Evolutionary conservation across 2,329 filamentous ascomycete genomes (phyloP).

Genomic region (Colletotrichum sp.): DNA sequence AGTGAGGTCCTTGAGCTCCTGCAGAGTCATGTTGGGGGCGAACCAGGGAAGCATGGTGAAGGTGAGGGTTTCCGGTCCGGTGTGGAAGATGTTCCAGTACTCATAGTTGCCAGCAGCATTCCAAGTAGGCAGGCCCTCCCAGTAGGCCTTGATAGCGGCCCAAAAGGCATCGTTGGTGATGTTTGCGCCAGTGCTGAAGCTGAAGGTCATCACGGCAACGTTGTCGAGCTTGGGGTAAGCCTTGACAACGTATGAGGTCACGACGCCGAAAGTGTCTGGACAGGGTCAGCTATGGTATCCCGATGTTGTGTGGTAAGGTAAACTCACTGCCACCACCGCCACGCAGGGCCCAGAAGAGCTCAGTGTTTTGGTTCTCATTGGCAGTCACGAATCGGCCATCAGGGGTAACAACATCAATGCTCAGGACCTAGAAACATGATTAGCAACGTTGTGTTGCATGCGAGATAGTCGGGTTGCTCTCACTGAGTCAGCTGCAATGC

Average conservation of each 20-base stretch:
- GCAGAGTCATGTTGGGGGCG: constrained; percentile 29
- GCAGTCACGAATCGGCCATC: constrained; percentile 46
- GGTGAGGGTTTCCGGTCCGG: constrained; percentile 22
- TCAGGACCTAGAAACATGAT: constrained; percentile 35
- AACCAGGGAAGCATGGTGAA: constrained; percentile 35
- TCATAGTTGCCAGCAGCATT: constrained; percentile 26
- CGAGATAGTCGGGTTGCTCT: accelerated
- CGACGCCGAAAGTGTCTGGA: constrained; percentile 63
- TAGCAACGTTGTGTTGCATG: not conserved
- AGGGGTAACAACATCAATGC: constrained; percentile 51
- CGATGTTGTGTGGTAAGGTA: not conserved
- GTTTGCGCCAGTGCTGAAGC: constrained; percentile 31
- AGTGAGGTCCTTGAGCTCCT: constrained; percentile 39
- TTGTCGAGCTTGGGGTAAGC: constrained; percentile 46
- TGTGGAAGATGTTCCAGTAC: constrained; percentile 29
- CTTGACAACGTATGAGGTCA: constrained; percentile 59
- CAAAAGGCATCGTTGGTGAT: not conserved
- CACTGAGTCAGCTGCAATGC: constrained; percentile 57
- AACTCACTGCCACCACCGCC: constrained; percentile 41
- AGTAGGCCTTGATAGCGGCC: constrained; percentile 25
- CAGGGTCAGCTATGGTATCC: constrained; percentile 18
- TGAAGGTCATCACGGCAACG: constrained; percentile 48
- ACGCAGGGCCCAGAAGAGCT: constrained; percentile 57
- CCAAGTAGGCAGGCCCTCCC: constrained; percentile 25
- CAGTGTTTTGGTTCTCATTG: constrained; percentile 42